Percentiles rank a stretch among this genome's conserved stretches.
These are phyloP conservation scores for Rhizophora mangle DNA, from an alignment of 345 rosid species.

Conservation along the genomic window DNA sequence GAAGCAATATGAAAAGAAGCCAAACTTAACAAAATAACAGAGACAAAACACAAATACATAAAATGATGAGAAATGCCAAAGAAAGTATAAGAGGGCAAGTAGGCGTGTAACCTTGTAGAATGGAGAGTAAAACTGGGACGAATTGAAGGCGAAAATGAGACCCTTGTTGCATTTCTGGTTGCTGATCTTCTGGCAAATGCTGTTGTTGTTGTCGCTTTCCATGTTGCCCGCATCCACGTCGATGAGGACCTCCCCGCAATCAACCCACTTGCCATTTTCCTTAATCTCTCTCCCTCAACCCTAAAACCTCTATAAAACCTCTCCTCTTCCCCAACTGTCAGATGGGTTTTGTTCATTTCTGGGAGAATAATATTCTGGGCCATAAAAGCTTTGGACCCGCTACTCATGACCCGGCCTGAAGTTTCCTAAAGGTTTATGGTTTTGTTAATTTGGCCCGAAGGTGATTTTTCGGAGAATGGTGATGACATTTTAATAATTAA, in stretches of 20 bases:
- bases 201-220: constrained; percentile 23
- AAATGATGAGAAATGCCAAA: not conserved
- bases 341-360: too few relatives aligned
- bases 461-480: too few relatives aligned
- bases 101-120: constrained; percentile 25
- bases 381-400: too few relatives aligned
- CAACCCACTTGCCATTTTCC: constrained; percentile 39
- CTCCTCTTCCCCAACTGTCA: not conserved
- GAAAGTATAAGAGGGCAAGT: constrained; percentile 16
- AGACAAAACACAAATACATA: not conserved
- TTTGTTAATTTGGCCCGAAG: too few relatives aligned
- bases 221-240: constrained; percentile 32
- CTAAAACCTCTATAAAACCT: constrained; percentile 47
- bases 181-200: constrained; percentile 11
- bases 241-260: constrained; percentile 49
- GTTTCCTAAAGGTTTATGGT: too few relatives aligned
- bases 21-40: not conserved
- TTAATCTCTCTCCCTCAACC: constrained; percentile 18
- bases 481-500: too few relatives aligned
- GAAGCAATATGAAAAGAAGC: not conserved
- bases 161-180: constrained; percentile 14
- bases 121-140: constrained; percentile 26
- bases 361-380: too few relatives aligned
- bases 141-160: constrained; percentile 34
- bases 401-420: too few relatives aligned